phyloP scores from a whole-genome alignment of 768 basidiomycete species.

The Leccinellum albellum region DNA sequence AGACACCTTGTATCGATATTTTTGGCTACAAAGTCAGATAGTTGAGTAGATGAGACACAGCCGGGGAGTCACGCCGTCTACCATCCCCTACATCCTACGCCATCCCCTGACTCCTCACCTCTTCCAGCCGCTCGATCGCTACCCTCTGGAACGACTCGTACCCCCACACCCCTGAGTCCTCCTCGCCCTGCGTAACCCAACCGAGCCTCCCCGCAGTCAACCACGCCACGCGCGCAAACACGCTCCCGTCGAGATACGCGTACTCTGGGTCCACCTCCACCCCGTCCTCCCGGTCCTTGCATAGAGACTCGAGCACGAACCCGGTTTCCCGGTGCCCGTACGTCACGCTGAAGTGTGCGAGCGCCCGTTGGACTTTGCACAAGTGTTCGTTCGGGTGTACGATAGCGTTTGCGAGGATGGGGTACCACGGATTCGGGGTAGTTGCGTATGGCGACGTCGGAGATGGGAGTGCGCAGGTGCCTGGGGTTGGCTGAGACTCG shows the following conservation, averaged over 20 bases:
- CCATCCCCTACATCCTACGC: too few relatives aligned
- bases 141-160: constrained; percentile 28
- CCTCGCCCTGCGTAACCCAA: constrained; percentile 39
- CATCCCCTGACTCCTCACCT: too few relatives aligned
- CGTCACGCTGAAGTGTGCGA: constrained; percentile 41
- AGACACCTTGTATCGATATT: too few relatives aligned
- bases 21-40: too few relatives aligned
- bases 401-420: constrained; percentile 58
- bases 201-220: constrained; percentile 45
- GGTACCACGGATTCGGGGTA: constrained; percentile 57
- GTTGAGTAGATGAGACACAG: too few relatives aligned
- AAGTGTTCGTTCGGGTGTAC: too few relatives aligned
- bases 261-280: constrained; percentile 39
- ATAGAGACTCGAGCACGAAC: constrained; percentile 27
- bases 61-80: too few relatives aligned
- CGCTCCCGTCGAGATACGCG: constrained; percentile 49
- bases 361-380: constrained; percentile 47
- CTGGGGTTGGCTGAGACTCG: constrained; percentile 12
- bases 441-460: constrained; percentile 33
- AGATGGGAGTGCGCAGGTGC: constrained; percentile 25
- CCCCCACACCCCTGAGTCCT: constrained; percentile 25
- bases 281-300: constrained; percentile 12
- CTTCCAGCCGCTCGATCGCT: constrained; percentile 21
- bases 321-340: constrained; percentile 42
- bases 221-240: constrained; percentile 58